Percentiles rank a stretch among this genome's conserved stretches.
Conservation (phyloP, 164 flowering plant genomes). For the Aristolochia californica region DNA sequence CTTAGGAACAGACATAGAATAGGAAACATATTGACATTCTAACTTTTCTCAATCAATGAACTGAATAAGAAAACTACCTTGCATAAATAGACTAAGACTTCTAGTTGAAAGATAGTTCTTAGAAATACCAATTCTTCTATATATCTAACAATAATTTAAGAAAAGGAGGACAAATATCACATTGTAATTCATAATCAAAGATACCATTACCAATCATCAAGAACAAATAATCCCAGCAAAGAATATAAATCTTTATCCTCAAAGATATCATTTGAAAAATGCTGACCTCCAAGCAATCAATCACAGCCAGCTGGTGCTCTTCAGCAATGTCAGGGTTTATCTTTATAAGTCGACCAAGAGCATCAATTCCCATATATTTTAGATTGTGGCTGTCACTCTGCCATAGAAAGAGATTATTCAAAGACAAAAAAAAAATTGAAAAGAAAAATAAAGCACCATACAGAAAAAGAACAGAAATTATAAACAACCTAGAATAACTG, state of each 20-base stretch:
- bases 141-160: too few relatives aligned
- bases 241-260: not conserved
- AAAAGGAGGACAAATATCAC: too few relatives aligned
- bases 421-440: not conserved
- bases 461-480: not conserved
- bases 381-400: conserved; percentile 96
- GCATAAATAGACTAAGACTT: not conserved
- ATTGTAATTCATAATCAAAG: not conserved
- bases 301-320: conserved; percentile 95
- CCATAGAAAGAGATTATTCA: conserved; percentile 8
- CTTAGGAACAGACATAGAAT: too few relatives aligned
- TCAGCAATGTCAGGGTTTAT: conserved; percentile 93
- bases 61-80: not conserved
- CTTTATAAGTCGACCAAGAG: conserved; percentile 81
- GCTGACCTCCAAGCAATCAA: conserved; percentile 96
- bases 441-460: not conserved
- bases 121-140: too few relatives aligned
- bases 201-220: not conserved
- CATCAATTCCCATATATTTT: conserved; percentile 96
- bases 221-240: not conserved
- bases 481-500: not conserved
- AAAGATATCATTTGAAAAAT: not conserved
- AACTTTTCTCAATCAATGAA: not conserved
- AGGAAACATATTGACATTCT: too few relatives aligned
- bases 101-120: not conserved